These are phyloP conservation scores for Phytopythium chamaehyphon DNA, from an alignment of 352 stramenopile species.

Conservation along the genomic window DNA sequence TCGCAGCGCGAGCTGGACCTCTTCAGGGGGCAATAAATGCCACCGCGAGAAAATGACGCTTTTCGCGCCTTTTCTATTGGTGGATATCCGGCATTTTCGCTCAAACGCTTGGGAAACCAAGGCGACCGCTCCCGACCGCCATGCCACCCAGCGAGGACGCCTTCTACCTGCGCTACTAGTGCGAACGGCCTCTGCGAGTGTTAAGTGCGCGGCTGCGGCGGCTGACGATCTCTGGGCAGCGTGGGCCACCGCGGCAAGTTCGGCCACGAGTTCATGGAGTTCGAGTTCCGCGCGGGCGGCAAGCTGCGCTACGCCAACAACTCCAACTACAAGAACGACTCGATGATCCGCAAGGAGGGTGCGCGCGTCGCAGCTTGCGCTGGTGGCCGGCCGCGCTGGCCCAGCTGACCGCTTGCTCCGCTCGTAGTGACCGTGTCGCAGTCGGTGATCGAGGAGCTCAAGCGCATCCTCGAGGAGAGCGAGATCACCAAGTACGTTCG, in stretches of 20 bases:
- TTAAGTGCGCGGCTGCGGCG: not conserved
- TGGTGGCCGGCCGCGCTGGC: conserved; percentile 5
- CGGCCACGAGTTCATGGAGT: conserved; percentile 97
- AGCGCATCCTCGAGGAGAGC: conserved; percentile 91
- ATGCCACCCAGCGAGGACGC: conserved; percentile 68
- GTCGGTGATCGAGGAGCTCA: conserved; percentile 92
- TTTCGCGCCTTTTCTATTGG: conserved; percentile 11
- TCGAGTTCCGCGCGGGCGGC: conserved; percentile 91
- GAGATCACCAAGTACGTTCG: conserved; percentile 85
- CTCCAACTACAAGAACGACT: conserved; percentile 97
- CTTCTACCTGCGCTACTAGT: conserved; percentile 90
- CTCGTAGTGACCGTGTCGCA: conserved; percentile 82
- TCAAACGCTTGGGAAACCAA: too few relatives aligned
- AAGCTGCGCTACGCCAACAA: conserved; percentile 97
- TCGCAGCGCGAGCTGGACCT: too few relatives aligned
- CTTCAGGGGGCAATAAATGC: not conserved
- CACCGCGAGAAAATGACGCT: conserved; percentile 6
- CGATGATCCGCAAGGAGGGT: conserved; percentile 97
- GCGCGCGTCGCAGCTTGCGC: not conserved
- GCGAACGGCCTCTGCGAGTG: conserved; percentile 20
- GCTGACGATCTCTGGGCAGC: conserved; percentile 23
- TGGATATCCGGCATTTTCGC: conserved; percentile 9
- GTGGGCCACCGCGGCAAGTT: conserved; percentile 96
- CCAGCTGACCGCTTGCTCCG: too few relatives aligned
- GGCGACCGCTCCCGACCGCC: conserved; percentile 6